A percentile compares a stretch with the other conserved stretches of the same genome.
phyloP scores from a whole-genome alignment of 176 grass and related monocot species.

The Avena sativa region DNA sequence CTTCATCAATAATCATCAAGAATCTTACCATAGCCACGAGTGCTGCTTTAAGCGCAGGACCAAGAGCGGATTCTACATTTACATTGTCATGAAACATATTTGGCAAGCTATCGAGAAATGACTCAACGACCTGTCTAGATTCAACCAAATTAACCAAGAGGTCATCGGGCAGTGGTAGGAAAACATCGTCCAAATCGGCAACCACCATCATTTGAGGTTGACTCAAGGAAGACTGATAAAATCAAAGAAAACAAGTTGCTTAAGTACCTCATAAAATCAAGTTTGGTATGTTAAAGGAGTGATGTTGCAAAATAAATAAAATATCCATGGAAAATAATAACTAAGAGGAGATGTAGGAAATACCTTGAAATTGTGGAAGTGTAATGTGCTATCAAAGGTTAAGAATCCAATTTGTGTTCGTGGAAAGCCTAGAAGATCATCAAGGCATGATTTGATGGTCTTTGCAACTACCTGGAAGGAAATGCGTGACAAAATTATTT shows the following conservation, averaged over 20 bases:
- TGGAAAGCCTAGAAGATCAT: slow-evolving; percentile 79
- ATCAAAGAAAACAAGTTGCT: slow-evolving; percentile 22
- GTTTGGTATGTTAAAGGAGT: neutral
- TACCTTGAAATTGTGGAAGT: slow-evolving; percentile 98
- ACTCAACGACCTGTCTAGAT: slow-evolving; percentile 78
- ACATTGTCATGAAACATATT: slow-evolving; percentile 87
- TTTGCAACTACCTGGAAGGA: slow-evolving; percentile 78
- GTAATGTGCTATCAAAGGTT: slow-evolving; percentile 88
- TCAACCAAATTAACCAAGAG: slow-evolving; percentile 92
- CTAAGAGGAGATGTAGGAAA: slow-evolving; percentile 20
- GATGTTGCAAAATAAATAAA: slow-evolving; percentile 1
- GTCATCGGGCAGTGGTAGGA: slow-evolving; percentile 93
- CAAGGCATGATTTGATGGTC: slow-evolving; percentile 91
- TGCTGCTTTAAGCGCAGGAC: slow-evolving; percentile 90
- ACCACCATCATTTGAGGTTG: slow-evolving; percentile 99
- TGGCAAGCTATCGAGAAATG: slow-evolving; percentile 93
- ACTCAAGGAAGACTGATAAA: slow-evolving; percentile 82
- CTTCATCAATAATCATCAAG: slow-evolving; percentile 11
- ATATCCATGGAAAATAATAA: slow-evolving; percentile 1
- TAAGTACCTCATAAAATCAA: slow-evolving; percentile 29
- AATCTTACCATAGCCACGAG: slow-evolving; percentile 93
- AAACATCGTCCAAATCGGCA: slow-evolving; percentile 85
- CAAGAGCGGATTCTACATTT: slow-evolving; percentile 94
- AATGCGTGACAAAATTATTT: slow-evolving; percentile 19
- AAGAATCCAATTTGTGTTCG: slow-evolving; percentile 92